A percentile compares a stretch with the other conserved stretches of the same genome.
phyloP scores from a whole-genome alignment of 1,139 yeast species.

The Blastobotrys buckinghamii region DNA sequence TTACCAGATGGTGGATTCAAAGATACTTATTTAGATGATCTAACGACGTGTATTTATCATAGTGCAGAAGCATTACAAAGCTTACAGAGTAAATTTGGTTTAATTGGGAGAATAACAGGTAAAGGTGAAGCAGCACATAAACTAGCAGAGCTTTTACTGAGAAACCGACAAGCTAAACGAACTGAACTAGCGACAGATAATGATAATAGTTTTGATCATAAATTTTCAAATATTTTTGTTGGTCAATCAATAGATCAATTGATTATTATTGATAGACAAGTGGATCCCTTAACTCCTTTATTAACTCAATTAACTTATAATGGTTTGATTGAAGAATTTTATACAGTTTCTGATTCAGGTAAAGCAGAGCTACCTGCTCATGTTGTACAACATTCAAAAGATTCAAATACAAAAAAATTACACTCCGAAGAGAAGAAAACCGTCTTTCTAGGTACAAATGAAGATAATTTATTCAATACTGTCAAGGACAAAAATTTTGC shows the following conservation, averaged over 20 bases:
- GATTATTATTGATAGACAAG: constrained; percentile 69
- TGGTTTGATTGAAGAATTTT: constrained; percentile 74
- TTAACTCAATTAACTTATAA: constrained; percentile 74
- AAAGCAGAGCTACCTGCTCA: constrained; percentile 38
- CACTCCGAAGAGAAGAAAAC: constrained; percentile 14
- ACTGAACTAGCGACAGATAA: constrained; percentile 20
- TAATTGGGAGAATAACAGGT: constrained; percentile 40
- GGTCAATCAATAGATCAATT: constrained; percentile 40
- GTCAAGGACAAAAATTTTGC: constrained; percentile 72
- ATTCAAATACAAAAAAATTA: constrained; percentile 10
- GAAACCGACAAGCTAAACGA: constrained; percentile 24
- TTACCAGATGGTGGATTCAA: constrained; percentile 30
- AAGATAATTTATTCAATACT: constrained; percentile 36
- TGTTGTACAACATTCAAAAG: constrained; percentile 22
- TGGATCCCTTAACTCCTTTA: constrained; percentile 67
- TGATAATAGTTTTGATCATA: constrained; percentile 22
- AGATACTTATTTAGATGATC: constrained; percentile 34
- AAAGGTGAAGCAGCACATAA: constrained; percentile 44
- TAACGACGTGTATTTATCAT: constrained; percentile 35
- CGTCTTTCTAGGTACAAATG: constrained; percentile 10
- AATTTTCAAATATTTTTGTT: constrained; percentile 29
- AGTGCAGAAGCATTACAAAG: constrained; percentile 39
- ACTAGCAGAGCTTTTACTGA: constrained; percentile 35
- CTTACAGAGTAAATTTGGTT: constrained; percentile 34
- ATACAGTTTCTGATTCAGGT: constrained; percentile 47